phyloP scores from a whole-genome alignment of 345 rosid genomes.

The Raphanus sativus region DNA sequence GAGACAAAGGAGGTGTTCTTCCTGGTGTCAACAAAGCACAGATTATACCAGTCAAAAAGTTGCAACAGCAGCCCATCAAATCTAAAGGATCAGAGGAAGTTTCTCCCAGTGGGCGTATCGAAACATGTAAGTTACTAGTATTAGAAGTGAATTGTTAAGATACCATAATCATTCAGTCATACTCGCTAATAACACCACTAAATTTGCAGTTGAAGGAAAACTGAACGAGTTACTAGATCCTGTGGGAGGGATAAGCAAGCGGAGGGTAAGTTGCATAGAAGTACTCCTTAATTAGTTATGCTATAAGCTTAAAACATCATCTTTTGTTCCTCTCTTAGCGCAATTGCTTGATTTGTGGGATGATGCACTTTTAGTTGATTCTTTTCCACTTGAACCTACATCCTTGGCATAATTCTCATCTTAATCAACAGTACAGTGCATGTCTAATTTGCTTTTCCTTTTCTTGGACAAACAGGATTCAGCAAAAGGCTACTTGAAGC shows the following conservation, averaged over 20 bases:
- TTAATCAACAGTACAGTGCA: background rate
- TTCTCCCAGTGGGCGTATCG: conserved; percentile 69
- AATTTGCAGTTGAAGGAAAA: conserved; percentile 84
- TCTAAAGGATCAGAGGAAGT: conserved; percentile 59
- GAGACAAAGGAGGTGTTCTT: conserved; percentile 49
- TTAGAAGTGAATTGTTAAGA: background rate
- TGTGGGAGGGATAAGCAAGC: conserved; percentile 89
- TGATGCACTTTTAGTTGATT: background rate
- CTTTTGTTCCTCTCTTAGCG: background rate
- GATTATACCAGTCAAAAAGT: conserved; percentile 44
- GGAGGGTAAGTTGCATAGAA: conserved; percentile 61
- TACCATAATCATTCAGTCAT: background rate
- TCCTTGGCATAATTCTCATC: background rate
- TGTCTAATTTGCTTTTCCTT: conserved; percentile 28
- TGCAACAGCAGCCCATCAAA: conserved; percentile 53
- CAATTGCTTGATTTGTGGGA: background rate
- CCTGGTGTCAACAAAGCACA: conserved; percentile 55
- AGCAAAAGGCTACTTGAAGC: conserved; percentile 88
- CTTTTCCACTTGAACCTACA: background rate
- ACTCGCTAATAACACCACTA: conserved; percentile 9
- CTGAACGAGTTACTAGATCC: conserved; percentile 90
- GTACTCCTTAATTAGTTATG: conserved; percentile 2
- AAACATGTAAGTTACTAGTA: conserved; percentile 59
- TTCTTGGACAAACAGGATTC: conserved; percentile 66
- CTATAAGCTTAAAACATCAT: conserved; percentile 10